Evolutionary conservation across 1,284 basidiomycete species (phyloP), one percentile per base, ranked within the genome.

Genomic region (Boletus semigastroideus): DNA sequence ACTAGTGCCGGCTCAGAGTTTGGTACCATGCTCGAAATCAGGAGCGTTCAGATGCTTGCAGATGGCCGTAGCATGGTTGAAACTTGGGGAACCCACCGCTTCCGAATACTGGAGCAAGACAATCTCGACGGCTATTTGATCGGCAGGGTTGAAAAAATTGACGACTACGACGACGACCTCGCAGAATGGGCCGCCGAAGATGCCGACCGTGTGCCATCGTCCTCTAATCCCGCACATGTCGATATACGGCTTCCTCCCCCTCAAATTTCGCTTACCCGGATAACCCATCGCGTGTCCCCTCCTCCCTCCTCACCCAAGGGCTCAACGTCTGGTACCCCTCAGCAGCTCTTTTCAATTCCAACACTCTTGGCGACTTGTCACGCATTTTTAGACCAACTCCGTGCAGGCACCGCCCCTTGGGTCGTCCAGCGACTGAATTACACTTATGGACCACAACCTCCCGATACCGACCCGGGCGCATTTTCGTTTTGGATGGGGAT

Each of bases 401-500:
- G 87, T 55, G 84, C 82, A 3, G 92, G 92, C 17, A 88, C 87
- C 0, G 91, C 93, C 1, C 94, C 94, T 33, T 96, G 94, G 90
- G 84, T 97, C 34, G 82, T 92, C 4, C 91, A 94, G 64, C 83
- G 92, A 42, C 78, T 97, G 44, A 86, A 90, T 66, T 82, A 79
- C 59, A 83, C 84, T 0, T 88, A 86, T 62, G 90, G 90, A 5
- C 74, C 79, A 3, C 86, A 89, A 77, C 89, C 86, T 1, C 80
- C 84, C 69, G 84, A 71, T 56, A 76, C 62, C 9, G 83, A 90
- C 66, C 79, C 86, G 0, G 78, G 78, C 37, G 75, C 79, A 39
- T 94, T 96, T 66, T 83, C 84, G 34, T 97, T 90, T 70, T 98
- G 92, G 90, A 92, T 97, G 75, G 92, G 91, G 1, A 77, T 87